Percentiles rank a stretch among this genome's conserved stretches.
These are phyloP conservation scores for Cyberlindnera nakhonratchasimensis DNA, from an alignment of 805 yeast genomes.

Conservation along the genomic window DNA sequence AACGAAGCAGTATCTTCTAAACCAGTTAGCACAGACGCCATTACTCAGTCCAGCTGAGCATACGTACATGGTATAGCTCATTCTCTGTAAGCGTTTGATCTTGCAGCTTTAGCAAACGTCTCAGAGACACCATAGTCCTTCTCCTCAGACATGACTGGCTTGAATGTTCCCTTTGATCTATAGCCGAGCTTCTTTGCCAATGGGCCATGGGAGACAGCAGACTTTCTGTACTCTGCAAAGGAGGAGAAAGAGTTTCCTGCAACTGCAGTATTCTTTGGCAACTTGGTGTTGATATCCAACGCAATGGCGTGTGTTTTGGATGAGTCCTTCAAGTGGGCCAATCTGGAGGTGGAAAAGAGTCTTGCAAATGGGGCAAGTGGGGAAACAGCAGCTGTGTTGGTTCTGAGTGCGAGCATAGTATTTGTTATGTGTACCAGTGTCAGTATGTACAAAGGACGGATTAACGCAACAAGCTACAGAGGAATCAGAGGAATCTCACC, in stretches of 20 bases:
- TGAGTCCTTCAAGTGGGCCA: constrained; percentile 19
- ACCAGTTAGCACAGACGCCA: too few relatives aligned
- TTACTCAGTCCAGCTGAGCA: too few relatives aligned
- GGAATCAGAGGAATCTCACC: too few relatives aligned
- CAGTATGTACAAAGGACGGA: too few relatives aligned
- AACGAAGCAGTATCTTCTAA: too few relatives aligned
- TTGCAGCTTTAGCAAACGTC: constrained; percentile 23
- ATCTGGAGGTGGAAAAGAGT: constrained; percentile 10
- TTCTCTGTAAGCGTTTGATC: constrained; percentile 24
- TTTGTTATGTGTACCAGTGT: too few relatives aligned
- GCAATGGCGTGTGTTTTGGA: constrained; percentile 24
- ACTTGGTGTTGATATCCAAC: constrained; percentile 11
- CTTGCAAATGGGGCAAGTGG: constrained; percentile 6
- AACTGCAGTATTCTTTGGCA: constrained; percentile 4
- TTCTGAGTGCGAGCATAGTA: constrained; percentile 13
- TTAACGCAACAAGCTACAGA: too few relatives aligned
- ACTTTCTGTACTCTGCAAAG: constrained; percentile 36
- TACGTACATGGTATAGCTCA: too few relatives aligned
- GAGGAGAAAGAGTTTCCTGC: constrained; percentile 35
- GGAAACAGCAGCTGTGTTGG: not conserved
- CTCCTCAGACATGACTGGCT: constrained; percentile 21
- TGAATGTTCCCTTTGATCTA: constrained; percentile 8
- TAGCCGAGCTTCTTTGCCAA: constrained; percentile 24
- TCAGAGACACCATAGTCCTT: constrained; percentile 27
- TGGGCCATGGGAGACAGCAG: constrained; percentile 38